Conservation (phyloP, 805 yeast genomes). For the Yueomyces sp. region DNA sequence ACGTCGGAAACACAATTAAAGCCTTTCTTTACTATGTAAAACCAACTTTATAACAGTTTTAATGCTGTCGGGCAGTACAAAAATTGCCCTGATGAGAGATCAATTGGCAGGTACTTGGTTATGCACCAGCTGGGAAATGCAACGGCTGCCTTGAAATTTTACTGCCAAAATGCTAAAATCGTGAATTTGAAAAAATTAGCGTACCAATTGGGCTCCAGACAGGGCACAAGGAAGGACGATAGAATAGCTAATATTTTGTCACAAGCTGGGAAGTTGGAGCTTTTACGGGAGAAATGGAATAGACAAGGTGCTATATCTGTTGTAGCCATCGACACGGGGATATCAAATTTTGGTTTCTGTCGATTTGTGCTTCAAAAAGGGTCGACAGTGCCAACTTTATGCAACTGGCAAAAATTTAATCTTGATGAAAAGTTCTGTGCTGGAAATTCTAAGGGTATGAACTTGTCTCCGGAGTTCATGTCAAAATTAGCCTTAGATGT, state of each 20-base stretch:
- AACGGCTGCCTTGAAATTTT: not conserved
- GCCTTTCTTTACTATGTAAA: too few relatives aligned
- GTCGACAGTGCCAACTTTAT: slow-evolving; percentile 11
- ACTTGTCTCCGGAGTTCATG: slow-evolving; percentile 15
- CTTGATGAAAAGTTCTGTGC: slow-evolving; percentile 8
- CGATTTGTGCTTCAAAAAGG: slow-evolving; percentile 11
- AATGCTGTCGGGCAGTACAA: too few relatives aligned
- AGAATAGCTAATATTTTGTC: slow-evolving; percentile 6
- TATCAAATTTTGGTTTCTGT: slow-evolving; percentile 24
- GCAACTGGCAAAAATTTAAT: slow-evolving; percentile 26
- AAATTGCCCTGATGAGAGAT: too few relatives aligned
- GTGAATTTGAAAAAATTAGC: slow-evolving; percentile 11
- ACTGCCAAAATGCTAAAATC: slow-evolving; percentile 7
- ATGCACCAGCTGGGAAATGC: not conserved
- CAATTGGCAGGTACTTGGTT: too few relatives aligned
- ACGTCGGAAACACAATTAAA: too few relatives aligned
- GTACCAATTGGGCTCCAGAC: slow-evolving; percentile 10
- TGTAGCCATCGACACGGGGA: slow-evolving; percentile 27
- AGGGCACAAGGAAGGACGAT: slow-evolving; percentile 10
- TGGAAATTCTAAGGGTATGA: slow-evolving; percentile 1
- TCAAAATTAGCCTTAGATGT: slow-evolving; percentile 13
- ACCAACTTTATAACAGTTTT: too few relatives aligned
- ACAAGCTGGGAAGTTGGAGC: slow-evolving; percentile 7
- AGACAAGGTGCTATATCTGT: slow-evolving; percentile 11
- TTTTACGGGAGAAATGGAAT: slow-evolving; percentile 1